Evolutionary conservation across 192 early-diverging fungal genomes (phyloP), one percentile per base, ranked within the genome.

Genomic region (Rhizophlyctis rosea): DNA sequence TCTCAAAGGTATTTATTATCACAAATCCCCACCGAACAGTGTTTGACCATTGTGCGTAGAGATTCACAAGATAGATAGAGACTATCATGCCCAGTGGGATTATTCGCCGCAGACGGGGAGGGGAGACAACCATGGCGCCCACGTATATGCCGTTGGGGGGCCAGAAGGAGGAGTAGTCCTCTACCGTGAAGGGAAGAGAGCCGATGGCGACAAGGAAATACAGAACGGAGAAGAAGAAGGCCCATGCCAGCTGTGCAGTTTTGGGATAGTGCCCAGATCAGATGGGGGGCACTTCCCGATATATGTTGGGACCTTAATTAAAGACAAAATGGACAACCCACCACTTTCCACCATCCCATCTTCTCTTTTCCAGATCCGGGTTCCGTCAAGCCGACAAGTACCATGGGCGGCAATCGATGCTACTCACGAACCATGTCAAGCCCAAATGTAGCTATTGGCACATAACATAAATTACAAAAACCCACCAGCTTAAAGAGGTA

Each of bases 81-180:
- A 58, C 23, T 16, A 33, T 33, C 57, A 58, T 58, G 18, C 16
- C 14, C 18, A 58, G 18, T 25, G 34, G 57, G 3, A 39, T 29
- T 4, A 58, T 23, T 39, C 57, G 57, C 34, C 57, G 27, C 32
- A 39, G n/a, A n/a, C 25, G 18, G 2, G 57, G 57, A 13, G 57
- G 33, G 3, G 57, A 58, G 13, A 25, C 33, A 21, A 58, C 13
- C 57, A 58, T 58, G 57, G 23, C 25, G 25, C 57, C 57, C 27
- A 58, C 57, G 25, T 58, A 58, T 39, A 58, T 25, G 14, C 57
- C 57, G 30, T 58, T 58, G 2, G 57, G 57, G 1, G 57, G 57
- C 57, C 57, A 58, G n/a, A 58, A 58, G 33, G 57, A 58, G 14
- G 57, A 58, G 35, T 47, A 58, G 25, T 58, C 57, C n/a, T 58